Conservation (phyloP, 257 asterid species). For the Solanum microdontum region DNA sequence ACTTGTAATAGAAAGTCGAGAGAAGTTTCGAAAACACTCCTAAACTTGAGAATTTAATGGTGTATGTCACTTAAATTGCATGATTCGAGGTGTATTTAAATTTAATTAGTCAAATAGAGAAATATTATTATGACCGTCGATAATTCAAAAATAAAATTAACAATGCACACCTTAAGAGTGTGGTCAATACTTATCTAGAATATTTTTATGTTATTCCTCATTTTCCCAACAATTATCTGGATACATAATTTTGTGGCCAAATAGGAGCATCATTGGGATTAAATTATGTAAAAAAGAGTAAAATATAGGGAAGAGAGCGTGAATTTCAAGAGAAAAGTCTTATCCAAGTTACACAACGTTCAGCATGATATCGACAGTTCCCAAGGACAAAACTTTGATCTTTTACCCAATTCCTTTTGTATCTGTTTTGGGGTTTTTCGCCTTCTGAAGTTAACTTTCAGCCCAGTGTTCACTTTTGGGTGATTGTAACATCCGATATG, state of each 20-base stretch:
- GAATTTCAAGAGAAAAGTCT: neutral
- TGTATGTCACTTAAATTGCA: no score
- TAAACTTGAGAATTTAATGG: no score
- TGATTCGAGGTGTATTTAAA: no score
- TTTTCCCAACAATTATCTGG: neutral
- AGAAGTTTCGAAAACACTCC: no score
- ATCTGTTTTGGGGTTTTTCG: neutral
- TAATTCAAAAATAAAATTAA: no score
- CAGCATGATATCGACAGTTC: neutral
- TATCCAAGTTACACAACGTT: neutral
- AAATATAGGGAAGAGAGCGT: neutral
- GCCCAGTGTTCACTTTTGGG: neutral
- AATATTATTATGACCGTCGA: no score
- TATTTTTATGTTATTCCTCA: neutral
- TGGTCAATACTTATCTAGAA: no score
- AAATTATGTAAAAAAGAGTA: neutral
- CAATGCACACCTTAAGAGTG: no score
- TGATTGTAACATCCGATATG: constrained; percentile 14
- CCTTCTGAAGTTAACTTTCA: neutral
- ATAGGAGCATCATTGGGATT: neutral
- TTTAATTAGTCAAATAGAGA: no score
- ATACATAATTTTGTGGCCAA: neutral
- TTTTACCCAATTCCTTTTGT: neutral
- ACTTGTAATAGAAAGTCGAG: no score
- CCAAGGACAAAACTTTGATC: neutral